Percentiles rank a stretch among this genome's conserved stretches.
Evolutionary conservation across 1,284 basidiomycete species (phyloP).

Genomic region (Rhodotorula mucilaginosa): DNA sequence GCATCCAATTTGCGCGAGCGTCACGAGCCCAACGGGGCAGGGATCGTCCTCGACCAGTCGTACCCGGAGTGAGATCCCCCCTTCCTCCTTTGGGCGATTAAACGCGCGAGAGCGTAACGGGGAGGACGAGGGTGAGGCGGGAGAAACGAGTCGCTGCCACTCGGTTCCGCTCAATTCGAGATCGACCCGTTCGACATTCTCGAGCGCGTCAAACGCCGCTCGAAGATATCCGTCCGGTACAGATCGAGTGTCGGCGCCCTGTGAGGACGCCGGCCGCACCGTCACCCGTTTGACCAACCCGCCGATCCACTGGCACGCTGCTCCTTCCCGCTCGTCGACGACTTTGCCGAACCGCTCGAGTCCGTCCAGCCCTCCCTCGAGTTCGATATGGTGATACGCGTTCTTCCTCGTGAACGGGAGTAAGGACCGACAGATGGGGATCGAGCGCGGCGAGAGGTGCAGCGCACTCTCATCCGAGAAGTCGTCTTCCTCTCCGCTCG

Average conservation of each 20-base stretch:
- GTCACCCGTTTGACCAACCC: not conserved
- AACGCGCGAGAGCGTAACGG: not conserved
- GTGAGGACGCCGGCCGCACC: not conserved
- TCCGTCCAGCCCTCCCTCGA: not conserved
- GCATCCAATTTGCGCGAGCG: not conserved
- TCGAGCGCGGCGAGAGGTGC: not conserved
- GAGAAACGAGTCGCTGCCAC: not conserved
- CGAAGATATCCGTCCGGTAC: not conserved
- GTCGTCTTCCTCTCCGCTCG: not conserved
- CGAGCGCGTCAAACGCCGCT: not conserved
- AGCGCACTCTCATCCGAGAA: too few species aligned
- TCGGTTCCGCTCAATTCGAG: not conserved
- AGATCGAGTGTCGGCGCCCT: not conserved
- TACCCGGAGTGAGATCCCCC: not conserved
- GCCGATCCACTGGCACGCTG: not conserved
- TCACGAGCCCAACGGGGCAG: not conserved
- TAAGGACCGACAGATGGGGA: constrained; percentile 7
- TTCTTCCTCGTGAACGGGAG: constrained; percentile 2
- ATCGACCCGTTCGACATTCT: not conserved
- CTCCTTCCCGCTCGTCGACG: not conserved
- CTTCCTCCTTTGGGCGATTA: not conserved
- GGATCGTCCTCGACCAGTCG: not conserved
- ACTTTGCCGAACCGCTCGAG: not conserved
- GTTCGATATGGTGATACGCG: not conserved
- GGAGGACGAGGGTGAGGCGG: not conserved